A percentile compares a stretch with the other conserved stretches of the same genome.
phyloP scores from a whole-genome alignment of 2,329 filamentous ascomycete species.

The Geosmithia flava region DNA sequence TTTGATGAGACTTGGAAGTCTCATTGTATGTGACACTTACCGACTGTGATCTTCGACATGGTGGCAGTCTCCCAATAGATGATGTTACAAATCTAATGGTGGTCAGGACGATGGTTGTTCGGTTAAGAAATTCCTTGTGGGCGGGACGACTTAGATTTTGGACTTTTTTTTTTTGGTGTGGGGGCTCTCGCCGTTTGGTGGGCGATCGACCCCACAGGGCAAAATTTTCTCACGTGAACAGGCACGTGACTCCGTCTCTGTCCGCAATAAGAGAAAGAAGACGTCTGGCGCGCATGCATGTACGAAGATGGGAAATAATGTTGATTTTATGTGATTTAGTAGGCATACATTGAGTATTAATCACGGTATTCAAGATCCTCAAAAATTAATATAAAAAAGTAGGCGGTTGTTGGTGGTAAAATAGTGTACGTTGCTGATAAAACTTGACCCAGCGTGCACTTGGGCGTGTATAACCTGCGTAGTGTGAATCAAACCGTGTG shows the following conservation, averaged over 20 bases:
- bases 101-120: conserved; percentile 26
- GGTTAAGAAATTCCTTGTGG: conserved; percentile 9
- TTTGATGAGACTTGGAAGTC: not conserved
- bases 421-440: not conserved
- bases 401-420: not conserved
- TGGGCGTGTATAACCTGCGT: not conserved
- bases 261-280: not conserved
- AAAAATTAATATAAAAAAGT: not conserved
- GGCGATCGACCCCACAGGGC: conserved; percentile 13
- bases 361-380: not conserved
- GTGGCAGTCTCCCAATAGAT: conserved; percentile 81
- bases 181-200: conserved; percentile 5
- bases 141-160: conserved; percentile 3
- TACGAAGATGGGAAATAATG: not conserved
- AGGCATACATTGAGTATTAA: not conserved
- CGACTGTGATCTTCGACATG: conserved; percentile 81
- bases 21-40: conserved; percentile 26
- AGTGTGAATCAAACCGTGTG: not conserved
- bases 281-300: not conserved
- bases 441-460: not conserved
- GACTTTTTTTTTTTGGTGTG: conserved; percentile 9
- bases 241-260: conserved; percentile 14
- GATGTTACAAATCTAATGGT: conserved; percentile 52
- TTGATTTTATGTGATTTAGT: too few relatives aligned
- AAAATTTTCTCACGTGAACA: conserved; percentile 19